phyloP scores from a whole-genome alignment of 495 filamentous ascomycete species.

The Aspergillus indologenus region DNA sequence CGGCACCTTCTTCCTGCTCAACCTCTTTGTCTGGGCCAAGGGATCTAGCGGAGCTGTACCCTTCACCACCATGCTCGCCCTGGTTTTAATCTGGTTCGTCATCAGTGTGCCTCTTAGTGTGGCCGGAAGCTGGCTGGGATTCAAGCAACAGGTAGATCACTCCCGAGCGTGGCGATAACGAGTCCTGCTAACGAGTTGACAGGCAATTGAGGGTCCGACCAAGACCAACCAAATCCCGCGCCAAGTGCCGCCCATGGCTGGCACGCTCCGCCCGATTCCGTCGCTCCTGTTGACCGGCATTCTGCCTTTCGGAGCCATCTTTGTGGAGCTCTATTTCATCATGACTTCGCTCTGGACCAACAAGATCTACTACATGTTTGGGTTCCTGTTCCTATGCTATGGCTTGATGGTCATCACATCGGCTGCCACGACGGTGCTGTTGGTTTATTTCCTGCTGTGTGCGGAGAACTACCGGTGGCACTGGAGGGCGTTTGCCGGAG shows the following conservation, averaged over 20 bases:
- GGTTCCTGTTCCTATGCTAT: constrained; percentile 96
- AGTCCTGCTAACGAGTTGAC: constrained; percentile 14
- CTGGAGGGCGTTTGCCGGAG: constrained; percentile 87
- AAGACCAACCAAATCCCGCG: constrained; percentile 97
- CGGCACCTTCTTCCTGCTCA: constrained; percentile 83
- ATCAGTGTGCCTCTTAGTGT: constrained; percentile 91
- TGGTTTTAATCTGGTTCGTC: constrained; percentile 92
- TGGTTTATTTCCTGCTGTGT: constrained; percentile 93
- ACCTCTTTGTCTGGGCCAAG: constrained; percentile 93
- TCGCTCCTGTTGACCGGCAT: constrained; percentile 87
- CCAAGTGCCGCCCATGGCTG: constrained; percentile 81
- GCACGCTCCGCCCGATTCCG: constrained; percentile 78
- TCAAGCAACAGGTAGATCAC: constrained; percentile 56
- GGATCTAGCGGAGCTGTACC: constrained; percentile 89
- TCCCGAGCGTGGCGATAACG: not conserved
- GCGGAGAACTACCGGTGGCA: constrained; percentile 99
- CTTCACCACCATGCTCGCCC: constrained; percentile 92
- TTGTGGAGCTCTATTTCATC: constrained; percentile 97
- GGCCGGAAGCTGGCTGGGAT: constrained; percentile 89
- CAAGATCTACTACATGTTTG: constrained; percentile 99
- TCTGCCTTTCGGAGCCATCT: constrained; percentile 92
- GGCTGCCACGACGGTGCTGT: constrained; percentile 83
- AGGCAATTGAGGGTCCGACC: constrained; percentile 71
- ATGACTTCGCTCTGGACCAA: constrained; percentile 97
- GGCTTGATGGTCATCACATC: constrained; percentile 96